Conservation (phyloP, 73 alveolate species). For the Symbiodinium pilosum region DNA sequence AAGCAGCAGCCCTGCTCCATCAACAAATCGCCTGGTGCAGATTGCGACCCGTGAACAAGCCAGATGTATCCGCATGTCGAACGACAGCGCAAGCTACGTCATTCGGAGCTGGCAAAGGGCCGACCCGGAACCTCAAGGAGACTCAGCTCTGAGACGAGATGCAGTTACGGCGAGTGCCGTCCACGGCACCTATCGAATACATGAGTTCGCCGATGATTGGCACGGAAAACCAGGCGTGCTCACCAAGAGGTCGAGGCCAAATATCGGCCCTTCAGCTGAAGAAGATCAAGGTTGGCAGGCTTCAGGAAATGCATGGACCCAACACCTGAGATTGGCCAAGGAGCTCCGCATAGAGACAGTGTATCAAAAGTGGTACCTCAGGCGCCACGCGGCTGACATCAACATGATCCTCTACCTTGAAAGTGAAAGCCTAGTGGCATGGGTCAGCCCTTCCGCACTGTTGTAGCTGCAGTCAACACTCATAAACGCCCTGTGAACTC, state of each 20-base stretch:
- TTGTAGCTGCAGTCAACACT: too few relatives aligned
- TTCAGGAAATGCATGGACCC: too few relatives aligned
- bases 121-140: background rate
- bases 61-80: background rate
- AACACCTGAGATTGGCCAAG: slow-evolving; percentile 11
- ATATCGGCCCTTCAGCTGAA: slow-evolving; percentile 52
- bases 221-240: slow-evolving; percentile 73
- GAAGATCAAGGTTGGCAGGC: too few relatives aligned
- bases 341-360: slow-evolving; percentile 54
- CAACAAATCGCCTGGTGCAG: slow-evolving; percentile 50
- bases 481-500: too few relatives aligned
- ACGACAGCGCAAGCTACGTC: background rate
- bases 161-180: slow-evolving; percentile 77
- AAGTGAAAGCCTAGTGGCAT: too few relatives aligned
- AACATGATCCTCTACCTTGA: too few relatives aligned
- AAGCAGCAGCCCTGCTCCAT: slow-evolving; percentile 81
- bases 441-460: too few relatives aligned
- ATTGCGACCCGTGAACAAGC: background rate
- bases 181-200: slow-evolving; percentile 86
- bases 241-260: slow-evolving; percentile 91
- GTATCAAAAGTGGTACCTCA: slow-evolving; percentile 44
- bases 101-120: background rate
- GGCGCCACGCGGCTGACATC: background rate
- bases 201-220: slow-evolving; percentile 56
- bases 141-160: background rate